Evolutionary conservation across 2,329 filamentous ascomycete species (phyloP).

Genomic region (Curvularia lunata): DNA sequence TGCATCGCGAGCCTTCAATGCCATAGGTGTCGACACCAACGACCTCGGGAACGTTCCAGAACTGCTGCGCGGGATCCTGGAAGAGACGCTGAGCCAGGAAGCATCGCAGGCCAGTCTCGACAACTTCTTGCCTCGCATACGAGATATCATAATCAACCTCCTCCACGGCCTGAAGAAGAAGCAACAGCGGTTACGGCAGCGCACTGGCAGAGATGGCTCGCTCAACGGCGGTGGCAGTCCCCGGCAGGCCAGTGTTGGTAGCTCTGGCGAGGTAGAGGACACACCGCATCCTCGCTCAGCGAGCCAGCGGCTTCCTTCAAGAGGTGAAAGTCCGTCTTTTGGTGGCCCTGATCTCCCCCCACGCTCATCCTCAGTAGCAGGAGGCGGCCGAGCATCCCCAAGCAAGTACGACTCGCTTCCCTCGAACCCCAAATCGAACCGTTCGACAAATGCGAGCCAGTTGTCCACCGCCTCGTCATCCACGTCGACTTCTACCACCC

Average conservation of each 20-base stretch:
- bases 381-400: conserved; percentile 52
- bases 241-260: conserved; percentile 46
- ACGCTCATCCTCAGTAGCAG: conserved; percentile 55
- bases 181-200: conserved; percentile 80
- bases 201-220: conserved; percentile 58
- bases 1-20: conserved; percentile 93
- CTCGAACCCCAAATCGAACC: conserved; percentile 43
- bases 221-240: conserved; percentile 49
- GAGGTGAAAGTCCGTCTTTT: conserved; percentile 52
- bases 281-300: conserved; percentile 50
- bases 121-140: conserved; percentile 89
- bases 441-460: conserved; percentile 42
- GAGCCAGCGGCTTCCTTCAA: conserved; percentile 51
- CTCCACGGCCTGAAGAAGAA: conserved; percentile 96
- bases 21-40: conserved; percentile 93
- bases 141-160: conserved; percentile 98
- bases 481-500: conserved; percentile 75
- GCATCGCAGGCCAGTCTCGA: conserved; percentile 93
- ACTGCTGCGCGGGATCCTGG: conserved; percentile 84
- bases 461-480: conserved; percentile 59
- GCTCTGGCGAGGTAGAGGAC: conserved; percentile 46
- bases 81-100: conserved; percentile 95
- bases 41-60: conserved; percentile 97
- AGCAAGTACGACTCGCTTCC: conserved; percentile 51
- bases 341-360: conserved; percentile 55